Evolutionary conservation across 805 yeast species (phyloP).

Genomic region (Candida chilensis): DNA sequence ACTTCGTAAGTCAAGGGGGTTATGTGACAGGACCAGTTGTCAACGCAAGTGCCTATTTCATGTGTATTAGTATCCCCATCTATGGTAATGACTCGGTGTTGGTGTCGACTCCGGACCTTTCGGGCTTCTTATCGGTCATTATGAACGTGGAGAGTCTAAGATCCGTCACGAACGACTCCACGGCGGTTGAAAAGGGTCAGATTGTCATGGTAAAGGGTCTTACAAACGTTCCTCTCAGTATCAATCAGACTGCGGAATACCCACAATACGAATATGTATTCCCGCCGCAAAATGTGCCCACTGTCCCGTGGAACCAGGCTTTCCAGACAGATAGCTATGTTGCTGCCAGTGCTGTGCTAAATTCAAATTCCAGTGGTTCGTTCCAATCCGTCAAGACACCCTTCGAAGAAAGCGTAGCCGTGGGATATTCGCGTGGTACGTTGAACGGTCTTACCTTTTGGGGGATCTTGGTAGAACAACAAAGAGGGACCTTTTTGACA

Average conservation of each 20-base stretch:
- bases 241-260: not conserved
- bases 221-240: not conserved
- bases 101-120: slow-evolving; percentile 44
- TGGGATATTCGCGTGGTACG: slow-evolving; percentile 44
- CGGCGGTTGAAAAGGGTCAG: not conserved
- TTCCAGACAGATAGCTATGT: not conserved
- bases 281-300: not conserved
- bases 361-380: not conserved
- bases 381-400: slow-evolving; percentile 19
- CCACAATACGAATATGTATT: not conserved
- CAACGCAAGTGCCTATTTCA: slow-evolving; percentile 36
- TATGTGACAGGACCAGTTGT: slow-evolving; percentile 57
- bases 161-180: slow-evolving; percentile 22
- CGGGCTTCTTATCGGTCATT: slow-evolving; percentile 64
- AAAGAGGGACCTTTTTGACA: slow-evolving; percentile 43
- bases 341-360: not conserved
- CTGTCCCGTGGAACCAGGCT: not conserved
- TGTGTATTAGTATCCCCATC: slow-evolving; percentile 75
- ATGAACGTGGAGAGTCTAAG: slow-evolving; percentile 34
- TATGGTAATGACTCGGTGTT: slow-evolving; percentile 66
- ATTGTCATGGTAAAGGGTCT: not conserved
- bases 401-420: slow-evolving; percentile 32
- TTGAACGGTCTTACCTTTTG: slow-evolving; percentile 37
- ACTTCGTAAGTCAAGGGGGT: slow-evolving; percentile 33
- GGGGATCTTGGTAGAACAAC: slow-evolving; percentile 71